These are phyloP conservation scores for Theobroma grandiflorum DNA, from an alignment of 441 rosid species.

Conservation along the genomic window DNA sequence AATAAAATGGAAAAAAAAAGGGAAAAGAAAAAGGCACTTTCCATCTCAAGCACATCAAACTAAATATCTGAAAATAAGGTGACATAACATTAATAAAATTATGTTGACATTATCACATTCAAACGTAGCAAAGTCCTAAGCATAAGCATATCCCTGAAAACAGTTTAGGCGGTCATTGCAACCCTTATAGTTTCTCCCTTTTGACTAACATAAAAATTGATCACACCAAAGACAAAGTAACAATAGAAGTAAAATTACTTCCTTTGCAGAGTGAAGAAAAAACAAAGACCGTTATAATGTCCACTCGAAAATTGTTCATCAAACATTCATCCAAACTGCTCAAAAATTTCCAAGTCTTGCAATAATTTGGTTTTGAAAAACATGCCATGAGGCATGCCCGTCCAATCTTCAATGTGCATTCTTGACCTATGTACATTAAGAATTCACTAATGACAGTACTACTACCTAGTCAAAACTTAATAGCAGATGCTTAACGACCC, in stretches of 20 bases:
- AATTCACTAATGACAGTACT: not conserved
- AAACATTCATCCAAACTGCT: not conserved
- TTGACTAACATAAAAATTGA: not conserved
- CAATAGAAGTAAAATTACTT: not conserved
- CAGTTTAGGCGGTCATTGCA: not conserved
- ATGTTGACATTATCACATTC: not conserved
- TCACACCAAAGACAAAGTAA: not conserved
- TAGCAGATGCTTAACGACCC: not conserved
- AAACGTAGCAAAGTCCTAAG: not conserved
- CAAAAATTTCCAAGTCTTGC: not conserved
- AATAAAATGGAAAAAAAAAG: not conserved
- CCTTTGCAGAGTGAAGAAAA: not conserved
- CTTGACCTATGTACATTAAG: slow-evolving; percentile 2
- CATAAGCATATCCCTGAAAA: not conserved
- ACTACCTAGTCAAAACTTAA: not conserved
- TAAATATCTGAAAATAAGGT: slow-evolving; percentile 33
- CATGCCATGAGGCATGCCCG: not conserved
- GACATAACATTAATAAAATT: not conserved
- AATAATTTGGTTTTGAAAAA: not conserved
- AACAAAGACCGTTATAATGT: not conserved
- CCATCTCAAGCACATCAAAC: slow-evolving; percentile 25
- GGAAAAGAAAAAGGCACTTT: slow-evolving; percentile 1
- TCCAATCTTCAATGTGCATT: not conserved
- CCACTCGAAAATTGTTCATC: not conserved
- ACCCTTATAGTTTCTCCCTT: slow-evolving; percentile 4